Base-by-base conservation (phyloP, 345 rosid species). In the Triadica sebifera region DNA sequence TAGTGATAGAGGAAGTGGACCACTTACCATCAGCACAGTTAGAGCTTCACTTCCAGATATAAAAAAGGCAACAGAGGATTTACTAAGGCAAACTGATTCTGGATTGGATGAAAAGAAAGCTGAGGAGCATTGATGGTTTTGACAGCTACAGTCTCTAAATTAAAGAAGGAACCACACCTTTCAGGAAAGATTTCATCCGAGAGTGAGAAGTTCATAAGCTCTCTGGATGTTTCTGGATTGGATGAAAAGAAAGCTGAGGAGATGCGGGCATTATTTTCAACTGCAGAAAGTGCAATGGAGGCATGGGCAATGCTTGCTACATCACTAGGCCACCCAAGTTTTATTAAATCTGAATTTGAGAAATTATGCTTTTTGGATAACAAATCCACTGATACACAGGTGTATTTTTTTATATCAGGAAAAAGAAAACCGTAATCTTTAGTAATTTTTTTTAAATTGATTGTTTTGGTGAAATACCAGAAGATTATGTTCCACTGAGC, bases 281-380 rank as follows among this genome's bases (percentile, higher is more conserved):
- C 84, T 22, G 98, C 97, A 74, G 98, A 94, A 81, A 92, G 86
- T 87, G 98, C 98, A 52, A 92, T 94, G 97, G 97, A 94, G 80
- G 98, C 98, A 67, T 94, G 98, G 98, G 98, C 98, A 64, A 88
- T 94, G 98, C 95, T 94, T 77, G 94, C 98, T 74, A 87, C 93
- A 81, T 87, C 98, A 55, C 66, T 92, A 58, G 98, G 98, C 74
- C 97, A 92, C 82, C 91, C 98, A 68, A 94, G 97, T 85, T 90
- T 94, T 72, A 89, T 94, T 63, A 92, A 88, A 87, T 94, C 97
- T 68, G 97, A 94, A 80, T 94, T 94, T 81, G 97, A 94, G 86
- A 94, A 94, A 81, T 25, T 94, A 76, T 94, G 97, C 84, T 94
- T 92, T 73, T 74, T 92, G 67, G 97, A 94, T 81, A 94, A 94